Conservation (phyloP, 768 basidiomycete species). For the Piloderma croceum region DNA sequence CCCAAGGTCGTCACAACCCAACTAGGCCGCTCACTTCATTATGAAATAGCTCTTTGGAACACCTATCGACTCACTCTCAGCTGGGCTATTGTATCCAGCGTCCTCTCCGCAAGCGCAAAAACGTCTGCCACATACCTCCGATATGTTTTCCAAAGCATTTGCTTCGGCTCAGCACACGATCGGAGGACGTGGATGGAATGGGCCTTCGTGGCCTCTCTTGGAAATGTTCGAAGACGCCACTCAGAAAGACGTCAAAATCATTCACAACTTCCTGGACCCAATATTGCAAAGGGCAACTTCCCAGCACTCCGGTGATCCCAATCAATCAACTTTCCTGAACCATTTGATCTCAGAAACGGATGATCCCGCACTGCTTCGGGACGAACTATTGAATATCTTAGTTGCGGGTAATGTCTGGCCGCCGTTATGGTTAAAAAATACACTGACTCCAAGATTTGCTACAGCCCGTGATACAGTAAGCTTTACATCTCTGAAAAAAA, state of each 20-base stretch:
- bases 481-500: neutral
- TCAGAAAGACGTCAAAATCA: constrained; percentile 43
- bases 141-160: constrained; percentile 32
- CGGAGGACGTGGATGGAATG: constrained; percentile 36
- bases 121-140: constrained; percentile 19
- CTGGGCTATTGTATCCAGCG: constrained; percentile 23
- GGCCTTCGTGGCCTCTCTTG: constrained; percentile 48
- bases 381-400: constrained; percentile 33
- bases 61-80: constrained; percentile 27
- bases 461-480: constrained; percentile 29
- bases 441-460: too few relatives aligned
- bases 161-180: constrained; percentile 18
- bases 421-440: too few relatives aligned
- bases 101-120: constrained; percentile 13
- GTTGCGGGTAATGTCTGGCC: too few relatives aligned
- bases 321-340: constrained; percentile 44
- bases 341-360: constrained; percentile 50
- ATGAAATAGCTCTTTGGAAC: constrained; percentile 58
- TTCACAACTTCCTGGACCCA: constrained; percentile 40
- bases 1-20: too few relatives aligned
- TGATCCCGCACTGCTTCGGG: constrained; percentile 32
- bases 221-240: constrained; percentile 47
- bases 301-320: too few relatives aligned
- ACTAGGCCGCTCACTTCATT: too few relatives aligned
- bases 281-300: too few relatives aligned